Base-by-base conservation (phyloP, 163 green algal species). In the Picocystis sp. region DNA sequence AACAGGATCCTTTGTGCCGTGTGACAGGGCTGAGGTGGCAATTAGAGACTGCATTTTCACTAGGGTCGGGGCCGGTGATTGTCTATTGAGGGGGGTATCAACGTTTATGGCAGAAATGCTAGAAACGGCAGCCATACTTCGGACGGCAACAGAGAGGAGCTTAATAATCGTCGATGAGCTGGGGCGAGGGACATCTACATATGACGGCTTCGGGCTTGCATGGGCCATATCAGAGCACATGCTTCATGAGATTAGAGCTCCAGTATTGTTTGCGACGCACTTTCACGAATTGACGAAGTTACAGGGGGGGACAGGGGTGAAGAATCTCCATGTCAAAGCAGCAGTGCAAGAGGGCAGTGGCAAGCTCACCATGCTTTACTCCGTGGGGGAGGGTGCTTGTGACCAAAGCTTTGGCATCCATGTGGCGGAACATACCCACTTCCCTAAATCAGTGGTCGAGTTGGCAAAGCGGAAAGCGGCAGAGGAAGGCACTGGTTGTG, bases 351-450 rank as follows among this genome's bases (percentile, higher is more conserved):
- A 48, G 22, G 62, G 25, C 33, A 65, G 61, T 22, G 49, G 66
- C 44, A 73, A 72, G 42, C 74, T 97, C 3, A 93, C 85, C 14
- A 95, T 98, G 86, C 72, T 95, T 38, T 94, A 96, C 70, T 65
- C 82, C 53, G 78, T 87, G 14, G 1, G 47, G 12, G 53, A 79
- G 10, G 89, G 89, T 9, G 68, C 81, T 3, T 94, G 79, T 64
- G 86, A 95, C 60, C 74, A 94, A 70, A 92, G 78, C 2, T 96
- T 96, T 61, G 89, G 88, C 29, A 93, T 98, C 53, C 80, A 93
- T 50, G 83, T 94, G 11, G 83, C 87, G 3, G 80, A 89, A 60
- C 87, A 79, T 64, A 80, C 85, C 11, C 64, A 71, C 33, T 92
- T 95, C 60, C 86, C 86, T 1, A 56, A 69, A 1, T 61, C 74